phyloP scores from a whole-genome alignment of 768 basidiomycete species.

The Termitomyces sp. region DNA sequence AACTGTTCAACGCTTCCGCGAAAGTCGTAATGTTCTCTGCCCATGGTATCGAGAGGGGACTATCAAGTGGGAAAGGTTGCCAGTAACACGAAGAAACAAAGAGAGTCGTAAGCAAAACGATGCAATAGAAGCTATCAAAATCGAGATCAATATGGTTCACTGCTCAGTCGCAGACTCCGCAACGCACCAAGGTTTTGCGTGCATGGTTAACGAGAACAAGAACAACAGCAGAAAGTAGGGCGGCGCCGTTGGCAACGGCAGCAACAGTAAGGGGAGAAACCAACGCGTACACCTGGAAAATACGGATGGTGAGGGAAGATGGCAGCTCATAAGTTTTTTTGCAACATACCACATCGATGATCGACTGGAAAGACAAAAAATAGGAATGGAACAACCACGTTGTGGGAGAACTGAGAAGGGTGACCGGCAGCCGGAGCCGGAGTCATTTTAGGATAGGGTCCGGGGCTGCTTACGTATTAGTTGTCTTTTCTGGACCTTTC shows the following conservation, averaged over 20 bases:
- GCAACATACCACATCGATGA: conserved; percentile 51
- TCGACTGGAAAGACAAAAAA: not conserved
- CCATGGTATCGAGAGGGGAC: conserved; percentile 63
- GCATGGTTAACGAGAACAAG: conserved; percentile 70
- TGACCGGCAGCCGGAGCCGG: conserved; percentile 6
- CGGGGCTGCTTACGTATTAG: conserved; percentile 9
- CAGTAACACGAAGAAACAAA: conserved; percentile 89
- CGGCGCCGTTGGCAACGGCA: conserved; percentile 77
- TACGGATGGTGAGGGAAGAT: conserved; percentile 1
- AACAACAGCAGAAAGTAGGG: conserved; percentile 80
- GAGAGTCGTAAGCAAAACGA: conserved; percentile 75
- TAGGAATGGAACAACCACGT: not conserved
- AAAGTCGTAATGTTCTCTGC: conserved; percentile 70
- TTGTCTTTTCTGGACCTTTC: conserved; percentile 45
- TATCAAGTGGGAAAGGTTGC: conserved; percentile 73
- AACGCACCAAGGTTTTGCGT: conserved; percentile 81
- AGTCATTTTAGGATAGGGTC: conserved; percentile 3
- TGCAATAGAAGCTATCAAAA: conserved; percentile 73
- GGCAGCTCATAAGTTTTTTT: not conserved
- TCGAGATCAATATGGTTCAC: conserved; percentile 8
- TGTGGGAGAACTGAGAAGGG: no score
- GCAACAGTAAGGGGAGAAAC: conserved; percentile 73
- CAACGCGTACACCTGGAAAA: conserved; percentile 76
- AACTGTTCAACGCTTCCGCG: conserved; percentile 57
- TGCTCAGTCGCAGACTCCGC: not conserved